phyloP scores from a whole-genome alignment of 164 flowering plant genomes.

The Aristolochia californica region DNA sequence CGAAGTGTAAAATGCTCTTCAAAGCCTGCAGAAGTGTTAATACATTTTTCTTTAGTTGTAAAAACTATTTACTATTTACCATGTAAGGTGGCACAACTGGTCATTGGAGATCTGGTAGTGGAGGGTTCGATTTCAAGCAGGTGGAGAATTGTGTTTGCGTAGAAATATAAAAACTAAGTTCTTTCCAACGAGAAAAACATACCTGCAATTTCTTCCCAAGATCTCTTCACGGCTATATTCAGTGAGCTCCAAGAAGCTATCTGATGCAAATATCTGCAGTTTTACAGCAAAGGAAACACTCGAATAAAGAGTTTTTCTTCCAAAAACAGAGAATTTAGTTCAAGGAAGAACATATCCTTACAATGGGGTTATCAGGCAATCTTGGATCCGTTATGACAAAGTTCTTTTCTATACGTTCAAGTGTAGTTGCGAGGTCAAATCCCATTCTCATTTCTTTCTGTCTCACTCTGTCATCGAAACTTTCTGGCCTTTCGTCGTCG shows the following conservation, averaged over 20 bases:
- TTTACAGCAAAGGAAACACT: background rate
- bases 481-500: conserved; percentile 57
- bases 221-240: conserved; percentile 98
- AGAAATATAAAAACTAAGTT: too few species aligned
- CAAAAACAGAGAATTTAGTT: too few species aligned
- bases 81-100: too few species aligned
- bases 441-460: conserved; percentile 89
- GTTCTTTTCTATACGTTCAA: conserved; percentile 97
- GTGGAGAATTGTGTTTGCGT: too few species aligned
- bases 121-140: too few species aligned
- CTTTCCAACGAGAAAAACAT: background rate
- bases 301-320: background rate
- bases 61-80: too few species aligned
- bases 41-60: too few species aligned
- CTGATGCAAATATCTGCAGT: conserved; percentile 97
- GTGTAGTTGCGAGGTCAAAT: conserved; percentile 94
- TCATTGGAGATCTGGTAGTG: too few species aligned
- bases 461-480: conserved; percentile 62
- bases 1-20: too few species aligned
- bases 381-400: conserved; percentile 99
- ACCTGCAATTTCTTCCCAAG: conserved; percentile 98
- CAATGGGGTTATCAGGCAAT: conserved; percentile 97
- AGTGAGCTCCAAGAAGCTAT: conserved; percentile 96
- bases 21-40: too few species aligned
- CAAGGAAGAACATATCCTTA: conserved; percentile 26